Evolutionary conservation across 768 basidiomycete genomes (phyloP), one percentile per base, ranked within the genome.

Genomic region (Panaeolus cyanescens): DNA sequence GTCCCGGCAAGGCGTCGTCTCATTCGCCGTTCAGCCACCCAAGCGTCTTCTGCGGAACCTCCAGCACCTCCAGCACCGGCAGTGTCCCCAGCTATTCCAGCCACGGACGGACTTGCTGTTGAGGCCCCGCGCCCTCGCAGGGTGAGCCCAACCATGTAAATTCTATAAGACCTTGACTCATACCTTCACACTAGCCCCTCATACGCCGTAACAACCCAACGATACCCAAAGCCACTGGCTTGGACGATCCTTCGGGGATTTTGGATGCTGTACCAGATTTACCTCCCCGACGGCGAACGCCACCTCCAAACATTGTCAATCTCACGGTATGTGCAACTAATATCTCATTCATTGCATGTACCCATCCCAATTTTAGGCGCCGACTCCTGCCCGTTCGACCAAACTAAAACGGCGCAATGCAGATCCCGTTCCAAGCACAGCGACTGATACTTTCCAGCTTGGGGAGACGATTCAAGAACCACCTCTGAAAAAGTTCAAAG

Each of bases 401-500:
- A 78, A 68, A 28, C 72, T 90, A 58, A 90, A 89, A 71, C 83
- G 89, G 17, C 81, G 89, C 19, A 81, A 77, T 7, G 75, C 69
- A 20, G 68, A 69, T 3, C 36, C 59, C 2, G 36, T 59, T 12
- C 56, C 59, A 42, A 58, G 59, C 64, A 40, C 61, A 65, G 19
- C 62, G 70, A 22, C 62, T 20, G 59, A 54, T 12, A 40, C 66
- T 28, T 63, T 64, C 3, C 64, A 59, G 1, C 59, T 73, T 8
- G 69, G 71, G 17, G 72, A 74, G 37, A 69, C 72, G 4, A 58
- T 68, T 17, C 64, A 62, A 60, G 86, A 87, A 63, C 90, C 87
- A 0, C 83, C 87, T 2, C 70, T 84, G 28, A 91, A 91, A 68
- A 89, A 85, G 71, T 90, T 87, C 76, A 88, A 85, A 65, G 84